Base-by-base conservation (phyloP, 139 green algal genomes). In the Volvox reticuliferus region DNA sequence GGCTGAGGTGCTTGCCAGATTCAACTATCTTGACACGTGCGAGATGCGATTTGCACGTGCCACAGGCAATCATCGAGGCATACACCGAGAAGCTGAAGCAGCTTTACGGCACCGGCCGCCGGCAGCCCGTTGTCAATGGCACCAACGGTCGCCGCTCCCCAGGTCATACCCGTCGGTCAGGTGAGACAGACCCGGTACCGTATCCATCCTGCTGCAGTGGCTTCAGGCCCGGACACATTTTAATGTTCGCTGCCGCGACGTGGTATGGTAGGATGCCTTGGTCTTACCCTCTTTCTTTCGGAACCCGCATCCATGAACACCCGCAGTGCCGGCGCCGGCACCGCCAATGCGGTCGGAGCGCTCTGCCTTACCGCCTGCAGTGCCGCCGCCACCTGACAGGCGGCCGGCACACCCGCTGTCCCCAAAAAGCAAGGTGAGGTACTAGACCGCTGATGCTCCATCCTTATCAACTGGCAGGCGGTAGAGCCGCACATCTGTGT, bases 1-100 rank as follows among this genome's bases (percentile, higher is more conserved):
- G 44, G 44, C 44, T n/a, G n/a, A 55, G 44, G 44, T 14, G 44
- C 44, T 55, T 55, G 44, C 44, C 9, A n/a, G n/a, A 14, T 9
- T 9, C 44, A 55, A 9, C 44, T 55, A 55, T 55, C 44, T 55
- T 55, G 44, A 55, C 44, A 9, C 9, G 9, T 55, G 44, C 44
- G 44, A 55, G 5, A 55, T 55, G 44, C 44, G 5, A 55, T 55
- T n/a, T 55, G 21, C 65, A 73, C 12, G 65, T 12, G 65, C 21
- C 78, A 17, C 86, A 90, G 86, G 50, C 71, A 28, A 90, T 90
- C 86, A 90, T 90, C 21, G 86, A 90, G 13, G 86, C 86, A 26
- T 90, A 90, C 73, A 26, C 50, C 2, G 73, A 68, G n/a, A 81
- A 90, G 86, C 86, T 90, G 21, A 75, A 63, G 86, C 50, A 83